phyloP scores from a whole-genome alignment of 768 basidiomycete species.

The Leccinum olivaceopallidum region DNA sequence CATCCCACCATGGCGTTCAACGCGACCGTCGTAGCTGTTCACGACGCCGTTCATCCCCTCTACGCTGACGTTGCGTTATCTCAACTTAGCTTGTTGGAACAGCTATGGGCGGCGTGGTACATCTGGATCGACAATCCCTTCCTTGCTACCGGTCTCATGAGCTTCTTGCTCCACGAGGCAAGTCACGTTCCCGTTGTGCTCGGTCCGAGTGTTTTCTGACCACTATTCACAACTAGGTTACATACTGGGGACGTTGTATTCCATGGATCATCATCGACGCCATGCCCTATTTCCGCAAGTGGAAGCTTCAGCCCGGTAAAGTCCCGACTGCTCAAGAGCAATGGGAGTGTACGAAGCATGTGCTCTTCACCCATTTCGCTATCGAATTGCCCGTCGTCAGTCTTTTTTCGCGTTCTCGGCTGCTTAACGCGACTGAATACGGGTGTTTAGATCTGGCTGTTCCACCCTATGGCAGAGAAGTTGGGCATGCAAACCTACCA shows the following conservation, averaged over 20 bases:
- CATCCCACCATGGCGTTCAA: conserved; percentile 44
- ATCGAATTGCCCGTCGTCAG: conserved; percentile 87
- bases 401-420: conserved; percentile 1
- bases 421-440: neutral
- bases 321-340: conserved; percentile 79
- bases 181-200: conserved; percentile 22
- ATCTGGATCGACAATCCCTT: conserved; percentile 83
- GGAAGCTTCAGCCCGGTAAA: conserved; percentile 92
- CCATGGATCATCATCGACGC: conserved; percentile 97
- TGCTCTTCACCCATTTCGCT: conserved; percentile 93
- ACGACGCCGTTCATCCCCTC: conserved; percentile 40
- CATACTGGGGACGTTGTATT: conserved; percentile 94
- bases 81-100: conserved; percentile 69
- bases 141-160: conserved; percentile 91
- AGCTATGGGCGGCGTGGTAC: conserved; percentile 86
- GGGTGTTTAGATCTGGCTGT: conserved; percentile 74
- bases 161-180: conserved; percentile 93
- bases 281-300: conserved; percentile 90
- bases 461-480: conserved; percentile 85
- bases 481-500: conserved; percentile 93
- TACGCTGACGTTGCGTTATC: conserved; percentile 61
- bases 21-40: conserved; percentile 32
- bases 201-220: conserved; percentile 2
- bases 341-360: conserved; percentile 94
- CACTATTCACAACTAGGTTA: conserved; percentile 50